These are phyloP conservation scores for Cladorrhinum sp. DNA, from an alignment of 2,329 filamentous ascomycete species.

Conservation along the genomic window DNA sequence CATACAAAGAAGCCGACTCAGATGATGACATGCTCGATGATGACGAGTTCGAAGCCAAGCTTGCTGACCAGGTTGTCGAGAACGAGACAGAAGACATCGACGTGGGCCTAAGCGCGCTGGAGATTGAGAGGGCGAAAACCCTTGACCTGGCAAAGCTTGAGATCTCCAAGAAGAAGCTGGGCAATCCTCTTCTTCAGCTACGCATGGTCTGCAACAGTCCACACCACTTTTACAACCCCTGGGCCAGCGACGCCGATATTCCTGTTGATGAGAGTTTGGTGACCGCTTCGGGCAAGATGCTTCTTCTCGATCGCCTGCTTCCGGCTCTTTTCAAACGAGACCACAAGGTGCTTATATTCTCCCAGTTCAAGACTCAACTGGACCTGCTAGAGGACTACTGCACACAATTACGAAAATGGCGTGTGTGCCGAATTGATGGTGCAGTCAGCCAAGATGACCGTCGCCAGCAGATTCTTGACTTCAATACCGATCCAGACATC, in stretches of 20 bases:
- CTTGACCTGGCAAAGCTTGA: slow-evolving; percentile 81
- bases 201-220: slow-evolving; percentile 90
- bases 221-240: slow-evolving; percentile 96
- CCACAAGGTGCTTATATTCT: slow-evolving; percentile 94
- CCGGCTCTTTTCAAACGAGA: slow-evolving; percentile 68
- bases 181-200: slow-evolving; percentile 89
- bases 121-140: slow-evolving; percentile 52
- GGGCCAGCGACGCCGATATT: slow-evolving; percentile 57
- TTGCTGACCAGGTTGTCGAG: slow-evolving; percentile 60
- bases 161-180: slow-evolving; percentile 85
- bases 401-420: slow-evolving; percentile 71
- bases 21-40: slow-evolving; percentile 70
- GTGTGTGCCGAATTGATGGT: slow-evolving; percentile 86
- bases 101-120: slow-evolving; percentile 25
- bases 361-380: slow-evolving; percentile 91
- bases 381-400: slow-evolving; percentile 90
- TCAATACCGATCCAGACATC: slow-evolving; percentile 63
- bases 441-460: slow-evolving; percentile 73
- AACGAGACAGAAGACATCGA: slow-evolving; percentile 26
- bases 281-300: slow-evolving; percentile 90
- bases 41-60: slow-evolving; percentile 75
- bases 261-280: slow-evolving; percentile 77
- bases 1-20: slow-evolving; percentile 56
- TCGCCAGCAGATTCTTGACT: slow-evolving; percentile 67
- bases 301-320: slow-evolving; percentile 83